These are phyloP conservation scores for Begonia fuchsioides DNA, from an alignment of 306 rosid genomes.

Conservation along the genomic window DNA sequence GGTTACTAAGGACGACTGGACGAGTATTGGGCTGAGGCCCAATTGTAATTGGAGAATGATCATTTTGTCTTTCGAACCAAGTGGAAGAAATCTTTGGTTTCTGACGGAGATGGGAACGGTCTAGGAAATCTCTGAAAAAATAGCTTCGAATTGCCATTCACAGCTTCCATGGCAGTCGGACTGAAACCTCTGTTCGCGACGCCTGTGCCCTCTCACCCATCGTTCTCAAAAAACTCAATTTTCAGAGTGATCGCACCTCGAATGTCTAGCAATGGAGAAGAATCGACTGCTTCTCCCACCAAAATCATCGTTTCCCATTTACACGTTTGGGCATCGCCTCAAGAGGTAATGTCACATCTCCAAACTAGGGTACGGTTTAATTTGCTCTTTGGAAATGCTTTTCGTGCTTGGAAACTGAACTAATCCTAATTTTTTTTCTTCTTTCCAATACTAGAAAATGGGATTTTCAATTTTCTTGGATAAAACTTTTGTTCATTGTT, in stretches of 20 bases:
- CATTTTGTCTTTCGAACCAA: too few relatives aligned
- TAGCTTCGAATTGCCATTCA: too few relatives aligned
- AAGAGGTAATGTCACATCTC: slow-evolving; percentile 30
- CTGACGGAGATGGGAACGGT: too few relatives aligned
- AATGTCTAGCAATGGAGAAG: slow-evolving; percentile 24
- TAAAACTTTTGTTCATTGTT: not conserved
- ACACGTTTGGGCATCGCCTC: slow-evolving; percentile 81
- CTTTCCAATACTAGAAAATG: not conserved
- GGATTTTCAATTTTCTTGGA: not conserved
- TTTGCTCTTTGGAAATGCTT: not conserved
- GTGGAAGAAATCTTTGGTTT: too few relatives aligned
- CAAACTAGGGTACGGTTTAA: not conserved
- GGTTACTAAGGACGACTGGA: too few relatives aligned
- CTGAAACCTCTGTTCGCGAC: not conserved
- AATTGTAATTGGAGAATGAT: too few relatives aligned
- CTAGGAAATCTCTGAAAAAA: too few relatives aligned
- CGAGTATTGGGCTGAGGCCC: too few relatives aligned
- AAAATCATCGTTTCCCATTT: slow-evolving; percentile 72
- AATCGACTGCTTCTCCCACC: slow-evolving; percentile 1
- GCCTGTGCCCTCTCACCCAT: not conserved
- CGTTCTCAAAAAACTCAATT: slow-evolving; percentile 7
- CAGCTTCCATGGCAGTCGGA: not conserved
- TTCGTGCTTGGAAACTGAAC: not conserved
- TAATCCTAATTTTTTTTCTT: not conserved
- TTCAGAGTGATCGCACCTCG: slow-evolving; percentile 7